Evolutionary conservation across 192 early-diverging fungal species (phyloP).

Genomic region (Thoreauomyces humboldtii): DNA sequence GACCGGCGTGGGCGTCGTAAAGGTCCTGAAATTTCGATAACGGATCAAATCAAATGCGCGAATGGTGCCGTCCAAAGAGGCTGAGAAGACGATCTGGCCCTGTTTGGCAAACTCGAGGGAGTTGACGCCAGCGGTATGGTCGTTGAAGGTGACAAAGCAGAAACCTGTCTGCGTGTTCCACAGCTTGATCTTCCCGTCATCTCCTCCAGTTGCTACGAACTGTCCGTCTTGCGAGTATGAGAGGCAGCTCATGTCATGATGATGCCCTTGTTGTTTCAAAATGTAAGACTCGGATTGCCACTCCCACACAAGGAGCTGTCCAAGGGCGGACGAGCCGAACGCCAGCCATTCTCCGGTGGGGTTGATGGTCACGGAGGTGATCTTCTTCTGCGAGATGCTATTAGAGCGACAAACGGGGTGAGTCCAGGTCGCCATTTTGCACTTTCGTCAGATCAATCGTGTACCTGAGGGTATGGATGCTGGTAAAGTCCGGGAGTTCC

Average conservation of each 20-base stretch:
- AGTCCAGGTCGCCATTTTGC: too few species aligned
- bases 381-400: conserved; percentile 91
- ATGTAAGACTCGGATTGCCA: conserved; percentile 99
- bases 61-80: conserved; percentile 95
- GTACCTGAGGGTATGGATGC: conserved; percentile 92
- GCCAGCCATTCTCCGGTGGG: conserved; percentile 95
- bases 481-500: conserved; percentile 92
- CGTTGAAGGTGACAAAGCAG: conserved; percentile 96
- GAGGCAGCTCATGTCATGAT: conserved; percentile 87
- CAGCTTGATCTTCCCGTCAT: conserved; percentile 96
- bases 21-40: conserved; percentile 98
- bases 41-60: conserved; percentile 96
- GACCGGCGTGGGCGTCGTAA: conserved; percentile 90
- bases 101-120: conserved; percentile 88
- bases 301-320: conserved; percentile 98
- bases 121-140: conserved; percentile 80
- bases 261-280: conserved; percentile 98
- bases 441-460: too few species aligned
- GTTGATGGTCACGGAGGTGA: conserved; percentile 86
- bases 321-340: conserved; percentile 86
- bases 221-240: conserved; percentile 92
- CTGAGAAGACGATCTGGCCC: conserved; percentile 91
- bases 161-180: conserved; percentile 97
- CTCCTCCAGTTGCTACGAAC: conserved; percentile 91
- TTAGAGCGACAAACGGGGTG: not conserved